Percentiles rank a stretch among this genome's conserved stretches.
Conservation (phyloP, 208 protist genomes). For the Zelonia costaricensis region DNA sequence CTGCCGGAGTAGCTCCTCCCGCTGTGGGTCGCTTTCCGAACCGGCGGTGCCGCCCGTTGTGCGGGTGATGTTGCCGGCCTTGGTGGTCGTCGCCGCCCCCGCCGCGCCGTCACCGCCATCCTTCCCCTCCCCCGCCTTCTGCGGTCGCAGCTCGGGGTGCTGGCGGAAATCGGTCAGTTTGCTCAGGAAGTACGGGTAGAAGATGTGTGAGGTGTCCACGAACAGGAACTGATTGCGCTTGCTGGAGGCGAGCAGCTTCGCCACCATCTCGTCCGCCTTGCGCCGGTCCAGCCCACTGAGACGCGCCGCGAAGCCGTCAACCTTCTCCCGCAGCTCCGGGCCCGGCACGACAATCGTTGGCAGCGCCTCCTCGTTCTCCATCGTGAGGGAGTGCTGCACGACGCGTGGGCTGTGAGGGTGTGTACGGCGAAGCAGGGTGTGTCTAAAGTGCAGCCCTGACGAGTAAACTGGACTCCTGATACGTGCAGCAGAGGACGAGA, state of each 20-base stretch:
- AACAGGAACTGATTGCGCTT: slow-evolving; percentile 84
- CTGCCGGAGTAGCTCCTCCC: slow-evolving; percentile 69
- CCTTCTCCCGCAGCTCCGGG: slow-evolving; percentile 77
- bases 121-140: slow-evolving; percentile 30
- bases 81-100: slow-evolving; percentile 21
- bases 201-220: slow-evolving; percentile 83
- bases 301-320: slow-evolving; percentile 70
- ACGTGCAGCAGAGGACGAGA: no score
- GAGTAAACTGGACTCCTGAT: no score
- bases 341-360: slow-evolving; percentile 81
- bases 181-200: slow-evolving; percentile 90
- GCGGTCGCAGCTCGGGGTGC: slow-evolving; percentile 68
- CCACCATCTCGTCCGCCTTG: slow-evolving; percentile 81
- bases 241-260: slow-evolving; percentile 70
- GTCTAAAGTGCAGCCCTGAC: no score
- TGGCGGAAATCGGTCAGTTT: slow-evolving; percentile 78
- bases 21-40: slow-evolving; percentile 45
- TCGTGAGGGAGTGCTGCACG: slow-evolving; percentile 6
- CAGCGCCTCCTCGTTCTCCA: slow-evolving; percentile 58
- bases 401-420: no score
- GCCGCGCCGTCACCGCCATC: slow-evolving; percentile 20
- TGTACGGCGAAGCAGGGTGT: no score
- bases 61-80: slow-evolving; percentile 50
- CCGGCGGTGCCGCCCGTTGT: slow-evolving; percentile 62
- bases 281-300: slow-evolving; percentile 72